Evolutionary conservation across 2,329 filamentous ascomycete species (phyloP).

Genomic region (Cordyceps javanica): DNA sequence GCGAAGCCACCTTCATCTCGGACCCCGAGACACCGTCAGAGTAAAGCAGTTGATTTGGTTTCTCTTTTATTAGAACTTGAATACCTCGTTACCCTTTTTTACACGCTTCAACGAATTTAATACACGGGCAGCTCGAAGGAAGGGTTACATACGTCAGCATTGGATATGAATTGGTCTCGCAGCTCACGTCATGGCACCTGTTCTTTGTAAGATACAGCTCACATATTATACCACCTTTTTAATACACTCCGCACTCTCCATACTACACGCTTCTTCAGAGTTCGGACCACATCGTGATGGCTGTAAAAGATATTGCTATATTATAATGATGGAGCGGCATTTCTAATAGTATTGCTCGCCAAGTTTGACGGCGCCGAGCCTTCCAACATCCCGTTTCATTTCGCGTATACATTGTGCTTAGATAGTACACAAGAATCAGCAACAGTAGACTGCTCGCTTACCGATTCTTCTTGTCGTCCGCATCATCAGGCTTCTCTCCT

Average conservation of each 20-base stretch:
- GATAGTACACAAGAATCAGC: not conserved
- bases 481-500: not conserved
- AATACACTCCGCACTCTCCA: not conserved
- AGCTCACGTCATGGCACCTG: constrained; percentile 18
- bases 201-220: constrained; percentile 8
- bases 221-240: constrained; percentile 14
- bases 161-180: constrained; percentile 20
- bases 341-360: not conserved
- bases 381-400: constrained; percentile 12
- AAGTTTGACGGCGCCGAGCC: not conserved
- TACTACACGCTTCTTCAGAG: not conserved
- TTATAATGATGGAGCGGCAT: constrained; percentile 2
- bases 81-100: not conserved
- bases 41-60: constrained; percentile 18
- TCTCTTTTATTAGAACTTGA: not conserved
- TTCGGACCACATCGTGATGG: not conserved
- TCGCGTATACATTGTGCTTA: constrained; percentile 13
- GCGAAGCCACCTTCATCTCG: constrained; percentile 95
- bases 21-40: constrained; percentile 26
- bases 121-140: constrained; percentile 14
- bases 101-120: constrained; percentile 5
- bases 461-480: constrained; percentile 17
- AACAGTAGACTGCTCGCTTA: constrained; percentile 8
- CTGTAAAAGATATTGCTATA: not conserved
- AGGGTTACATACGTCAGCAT: constrained; percentile 18